These are phyloP conservation scores for Didymella exigua DNA, from an alignment of 2,329 filamentous ascomycete species.

Conservation along the genomic window DNA sequence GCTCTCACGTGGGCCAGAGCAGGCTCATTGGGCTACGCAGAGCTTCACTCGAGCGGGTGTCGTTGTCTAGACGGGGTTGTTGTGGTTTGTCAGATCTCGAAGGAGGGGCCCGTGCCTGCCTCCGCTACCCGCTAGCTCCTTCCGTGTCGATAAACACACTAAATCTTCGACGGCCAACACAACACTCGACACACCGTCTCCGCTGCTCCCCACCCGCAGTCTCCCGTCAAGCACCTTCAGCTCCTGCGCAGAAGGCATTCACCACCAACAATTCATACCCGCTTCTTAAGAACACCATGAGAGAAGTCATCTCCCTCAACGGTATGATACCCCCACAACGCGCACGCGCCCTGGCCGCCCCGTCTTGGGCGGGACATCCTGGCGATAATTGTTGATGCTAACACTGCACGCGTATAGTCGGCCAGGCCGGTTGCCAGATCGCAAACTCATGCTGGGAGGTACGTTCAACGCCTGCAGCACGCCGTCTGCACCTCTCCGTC, in stretches of 20 bases:
- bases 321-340: slow-evolving; percentile 64
- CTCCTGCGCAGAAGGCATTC: slow-evolving; percentile 15
- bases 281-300: slow-evolving; percentile 69
- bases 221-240: slow-evolving; percentile 21
- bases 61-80: slow-evolving; percentile 9
- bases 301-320: slow-evolving; percentile 99
- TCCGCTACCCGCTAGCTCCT: slow-evolving; percentile 18
- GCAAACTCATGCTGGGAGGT: slow-evolving; percentile 99
- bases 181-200: slow-evolving; percentile 31
- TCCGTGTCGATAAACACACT: slow-evolving; percentile 20
- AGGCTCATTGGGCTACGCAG: slow-evolving; percentile 18
- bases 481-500: slow-evolving; percentile 15
- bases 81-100: slow-evolving; percentile 11
- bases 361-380: slow-evolving; percentile 43
- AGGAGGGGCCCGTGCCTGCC: slow-evolving; percentile 7
- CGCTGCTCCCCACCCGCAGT: slow-evolving; percentile 28
- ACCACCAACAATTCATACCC: slow-evolving; percentile 37
- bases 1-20: slow-evolving; percentile 24
- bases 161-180: slow-evolving; percentile 20
- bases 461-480: slow-evolving; percentile 54
- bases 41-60: slow-evolving; percentile 6
- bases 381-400: slow-evolving; percentile 52
- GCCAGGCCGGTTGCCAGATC: slow-evolving; percentile 99
- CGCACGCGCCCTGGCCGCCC: slow-evolving; percentile 43
- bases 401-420: slow-evolving; percentile 72